Evolutionary conservation across 345 rosid genomes (phyloP).

Genomic region (Physaria fendleri): DNA sequence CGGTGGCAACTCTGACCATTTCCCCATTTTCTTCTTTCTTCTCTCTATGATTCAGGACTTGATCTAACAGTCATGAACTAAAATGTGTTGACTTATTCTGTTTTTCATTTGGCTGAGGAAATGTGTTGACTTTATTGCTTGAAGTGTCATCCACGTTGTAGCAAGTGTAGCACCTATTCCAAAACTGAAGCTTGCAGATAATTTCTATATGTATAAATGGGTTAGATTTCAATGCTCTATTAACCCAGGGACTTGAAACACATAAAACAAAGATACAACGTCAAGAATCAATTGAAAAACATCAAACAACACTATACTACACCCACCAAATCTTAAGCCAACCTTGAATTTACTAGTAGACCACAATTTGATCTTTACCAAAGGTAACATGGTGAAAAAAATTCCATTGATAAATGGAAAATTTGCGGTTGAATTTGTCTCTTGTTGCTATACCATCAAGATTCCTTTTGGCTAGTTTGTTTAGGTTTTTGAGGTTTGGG

Average conservation of each 20-base stretch:
- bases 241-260: not conserved
- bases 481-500: slow-evolving; percentile 34
- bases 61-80: not conserved
- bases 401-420: not conserved
- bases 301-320: not conserved
- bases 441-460: slow-evolving; percentile 4
- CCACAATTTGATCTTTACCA: not conserved
- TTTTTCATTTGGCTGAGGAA: not conserved
- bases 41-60: not conserved
- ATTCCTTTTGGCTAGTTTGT: slow-evolving; percentile 45
- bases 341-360: not conserved
- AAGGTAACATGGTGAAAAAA: not conserved
- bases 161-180: not conserved
- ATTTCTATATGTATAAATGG: not conserved
- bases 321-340: slow-evolving; percentile 1
- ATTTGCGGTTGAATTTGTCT: not conserved
- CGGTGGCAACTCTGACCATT: slow-evolving; percentile 29
- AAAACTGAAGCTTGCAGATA: not conserved
- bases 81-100: slow-evolving; percentile 3
- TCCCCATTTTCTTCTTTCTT: slow-evolving; percentile 7
- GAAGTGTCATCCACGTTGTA: not conserved
- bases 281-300: slow-evolving; percentile 2
- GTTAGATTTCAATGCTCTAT: not conserved
- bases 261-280: not conserved
- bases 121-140: not conserved